Base-by-base conservation (phyloP, 192 early-diverging fungal species). In the Funneliformis mosseae region DNA sequence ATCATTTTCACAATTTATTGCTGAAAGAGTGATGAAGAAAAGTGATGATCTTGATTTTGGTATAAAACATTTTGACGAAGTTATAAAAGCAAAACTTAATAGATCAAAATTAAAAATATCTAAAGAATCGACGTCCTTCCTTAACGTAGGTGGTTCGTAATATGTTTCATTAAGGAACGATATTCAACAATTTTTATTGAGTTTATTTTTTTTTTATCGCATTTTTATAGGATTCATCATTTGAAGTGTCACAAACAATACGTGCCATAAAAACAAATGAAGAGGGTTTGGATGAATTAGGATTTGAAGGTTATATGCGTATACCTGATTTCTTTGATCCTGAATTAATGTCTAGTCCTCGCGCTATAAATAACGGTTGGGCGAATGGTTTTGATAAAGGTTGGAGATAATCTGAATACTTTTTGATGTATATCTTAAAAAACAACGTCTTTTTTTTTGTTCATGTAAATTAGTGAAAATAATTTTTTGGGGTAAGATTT, bases 51-150 rank as follows among this genome's bases (percentile, higher is more conserved):
- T 89, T 7, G 92, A 95, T 70, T 91, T 89, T 43, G 94, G 95
- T 61, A 90, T 93, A 11, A 83, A 93, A 8, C 91, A 94, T 80
- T 95, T 95, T 86, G 94, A 95, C 81, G 94, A 95, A 75, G 85
- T 87, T 42, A 94, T 95, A 80, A 95, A 93, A 76, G 88, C 89
- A 10, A 95, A 95, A 83, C 84, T 94, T 60, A 95, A 95, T 76
- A 83, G 94, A 66, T 93, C 92, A 16, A 92, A 92, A 62, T 84
- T 95, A 60, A 89, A 90, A 25, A 82, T 95, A 45, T 85, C 86
- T 4, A 95, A 95, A 74, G 94, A 95, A 75, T 86, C 84, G 3
- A 90, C 88, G 1, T 85, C 84, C 23, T 90, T 90, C 43, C 67
- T 90, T 38, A 83, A 89, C 60, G 89, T 89, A 83, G 85, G 83